phyloP scores from a whole-genome alignment of 306 rosid genomes.

The Adenanthera pavonina region DNA sequence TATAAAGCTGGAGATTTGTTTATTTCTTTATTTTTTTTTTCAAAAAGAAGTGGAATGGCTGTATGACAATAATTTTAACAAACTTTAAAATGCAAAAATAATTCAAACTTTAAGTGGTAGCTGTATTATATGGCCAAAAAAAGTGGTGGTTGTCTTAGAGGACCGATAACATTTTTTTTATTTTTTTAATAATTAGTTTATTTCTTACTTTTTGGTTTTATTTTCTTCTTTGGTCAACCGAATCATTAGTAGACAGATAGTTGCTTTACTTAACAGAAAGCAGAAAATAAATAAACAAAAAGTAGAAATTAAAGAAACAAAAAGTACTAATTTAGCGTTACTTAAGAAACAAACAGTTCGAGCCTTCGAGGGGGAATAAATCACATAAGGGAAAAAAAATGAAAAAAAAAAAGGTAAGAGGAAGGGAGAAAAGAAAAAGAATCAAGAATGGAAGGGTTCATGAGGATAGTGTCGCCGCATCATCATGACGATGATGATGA shows the following conservation, averaged over 20 bases:
- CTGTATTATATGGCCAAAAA: too few relatives aligned
- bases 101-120: too few relatives aligned
- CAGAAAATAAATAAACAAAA: conserved; percentile 41
- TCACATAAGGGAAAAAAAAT: background rate
- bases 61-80: background rate
- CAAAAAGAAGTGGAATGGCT: background rate
- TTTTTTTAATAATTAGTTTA: conserved; percentile 22
- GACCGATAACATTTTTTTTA: background rate
- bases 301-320: conserved; percentile 37
- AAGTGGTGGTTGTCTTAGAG: background rate
- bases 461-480: conserved; percentile 24
- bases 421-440: background rate
- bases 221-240: conserved; percentile 41
- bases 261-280: conserved; percentile 46
- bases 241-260: conserved; percentile 43
- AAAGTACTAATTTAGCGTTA: conserved; percentile 39
- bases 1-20: background rate
- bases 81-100: background rate
- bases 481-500: conserved; percentile 30
- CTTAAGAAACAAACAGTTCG: conserved; percentile 18
- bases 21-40: background rate
- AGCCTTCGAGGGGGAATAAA: background rate
- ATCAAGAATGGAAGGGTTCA: background rate
- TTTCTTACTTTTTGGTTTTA: background rate
- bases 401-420: too few relatives aligned